A percentile compares a stretch with the other conserved stretches of the same genome.
These are phyloP conservation scores for Ceratocystis variospora DNA, from an alignment of 2,329 filamentous ascomycete species.

Conservation along the genomic window DNA sequence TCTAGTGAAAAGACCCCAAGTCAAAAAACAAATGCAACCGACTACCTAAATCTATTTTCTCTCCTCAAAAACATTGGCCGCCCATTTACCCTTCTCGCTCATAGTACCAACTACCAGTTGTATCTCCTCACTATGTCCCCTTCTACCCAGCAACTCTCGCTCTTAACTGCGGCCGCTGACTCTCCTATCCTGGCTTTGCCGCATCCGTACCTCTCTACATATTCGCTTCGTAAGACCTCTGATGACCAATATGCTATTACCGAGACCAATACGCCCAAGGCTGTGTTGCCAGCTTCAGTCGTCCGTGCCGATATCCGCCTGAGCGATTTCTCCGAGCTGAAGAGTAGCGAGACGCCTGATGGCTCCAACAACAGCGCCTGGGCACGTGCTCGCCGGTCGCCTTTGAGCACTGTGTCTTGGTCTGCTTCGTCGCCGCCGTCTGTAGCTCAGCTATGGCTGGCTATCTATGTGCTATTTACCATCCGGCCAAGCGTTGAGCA, in stretches of 20 bases:
- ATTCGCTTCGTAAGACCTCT: constrained; percentile 28
- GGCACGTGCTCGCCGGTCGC: constrained; percentile 42
- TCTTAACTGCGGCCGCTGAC: constrained; percentile 23
- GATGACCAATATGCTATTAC: constrained; percentile 28
- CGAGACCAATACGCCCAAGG: constrained; percentile 23
- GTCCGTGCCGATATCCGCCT: constrained; percentile 30
- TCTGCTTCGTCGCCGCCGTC: constrained; percentile 30
- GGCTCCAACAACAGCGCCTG: constrained; percentile 42
- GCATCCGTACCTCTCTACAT: constrained; percentile 36
- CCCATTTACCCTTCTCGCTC: not conserved
- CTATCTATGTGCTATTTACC: constrained; percentile 40
- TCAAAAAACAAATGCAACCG: not conserved
- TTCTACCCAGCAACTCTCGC: constrained; percentile 12
- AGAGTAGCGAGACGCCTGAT: constrained; percentile 36
- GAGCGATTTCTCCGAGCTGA: constrained; percentile 34
- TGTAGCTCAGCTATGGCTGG: constrained; percentile 39
- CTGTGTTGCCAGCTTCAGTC: constrained; percentile 24
- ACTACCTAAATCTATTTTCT: not conserved
- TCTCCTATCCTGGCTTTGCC: constrained; percentile 36
- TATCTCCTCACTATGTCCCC: constrained; percentile 9
- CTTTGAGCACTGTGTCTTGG: constrained; percentile 35
- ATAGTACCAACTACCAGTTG: not conserved
- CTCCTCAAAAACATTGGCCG: not conserved
- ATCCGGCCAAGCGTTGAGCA: constrained; percentile 35
- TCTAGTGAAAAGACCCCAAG: not conserved